phyloP scores from a whole-genome alignment of 306 rosid species.

The Fragaria vesca region DNA sequence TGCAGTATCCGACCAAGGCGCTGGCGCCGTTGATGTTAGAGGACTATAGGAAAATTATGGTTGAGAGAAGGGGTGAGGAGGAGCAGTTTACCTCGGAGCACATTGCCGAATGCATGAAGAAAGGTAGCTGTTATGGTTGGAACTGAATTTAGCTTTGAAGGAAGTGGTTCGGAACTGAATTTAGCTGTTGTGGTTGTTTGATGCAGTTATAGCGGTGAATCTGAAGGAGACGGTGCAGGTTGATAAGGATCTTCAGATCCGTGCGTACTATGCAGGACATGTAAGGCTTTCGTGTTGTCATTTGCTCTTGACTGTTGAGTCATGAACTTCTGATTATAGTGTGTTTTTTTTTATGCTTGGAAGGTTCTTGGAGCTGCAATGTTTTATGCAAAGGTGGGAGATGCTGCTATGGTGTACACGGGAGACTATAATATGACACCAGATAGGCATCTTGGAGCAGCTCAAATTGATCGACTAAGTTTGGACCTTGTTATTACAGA shows the following conservation, averaged over 20 bases:
- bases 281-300: constrained; percentile 45
- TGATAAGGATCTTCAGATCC: constrained; percentile 82
- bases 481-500: constrained; percentile 94
- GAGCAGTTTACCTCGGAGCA: constrained; percentile 73
- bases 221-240: constrained; percentile 83
- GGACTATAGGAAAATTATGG: constrained; percentile 85
- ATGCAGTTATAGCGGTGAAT: constrained; percentile 77
- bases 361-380: constrained; percentile 97
- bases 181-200: constrained; percentile 11
- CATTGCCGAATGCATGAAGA: constrained; percentile 75
- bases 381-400: constrained; percentile 97
- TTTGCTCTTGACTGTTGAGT: neutral
- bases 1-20: constrained; percentile 94
- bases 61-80: constrained; percentile 88
- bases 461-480: constrained; percentile 82
- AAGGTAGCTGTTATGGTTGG: constrained; percentile 43
- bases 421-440: constrained; percentile 99
- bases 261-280: constrained; percentile 97
- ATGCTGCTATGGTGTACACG: constrained; percentile 77
- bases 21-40: constrained; percentile 88
- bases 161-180: neutral
- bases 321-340: neutral
- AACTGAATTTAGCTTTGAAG: neutral
- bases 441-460: constrained; percentile 96
- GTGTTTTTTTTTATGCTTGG: constrained; percentile 19